Evolutionary conservation across 1,139 yeast genomes (phyloP).

Genomic region (Candida sp.): DNA sequence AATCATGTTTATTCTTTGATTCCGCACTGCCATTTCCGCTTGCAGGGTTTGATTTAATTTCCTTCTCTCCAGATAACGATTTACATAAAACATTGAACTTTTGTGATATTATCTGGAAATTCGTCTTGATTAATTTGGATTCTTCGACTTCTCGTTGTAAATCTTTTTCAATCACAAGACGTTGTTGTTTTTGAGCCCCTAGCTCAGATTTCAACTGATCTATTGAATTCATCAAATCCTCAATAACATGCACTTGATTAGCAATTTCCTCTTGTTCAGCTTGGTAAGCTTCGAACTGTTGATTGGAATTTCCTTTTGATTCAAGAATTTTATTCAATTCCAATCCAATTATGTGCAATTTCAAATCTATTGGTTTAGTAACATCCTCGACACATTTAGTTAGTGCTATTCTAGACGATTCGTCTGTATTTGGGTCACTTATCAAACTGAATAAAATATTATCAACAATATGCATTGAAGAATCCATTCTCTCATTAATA

Average conservation of each 20-base stretch:
- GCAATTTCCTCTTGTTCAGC: slow-evolving; percentile 10
- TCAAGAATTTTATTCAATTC: slow-evolving; percentile 17
- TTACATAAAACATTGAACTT: slow-evolving; percentile 18
- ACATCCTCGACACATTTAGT: slow-evolving; percentile 11
- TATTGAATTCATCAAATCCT: slow-evolving; percentile 14
- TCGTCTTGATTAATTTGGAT: slow-evolving; percentile 17
- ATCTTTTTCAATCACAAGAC: slow-evolving; percentile 18
- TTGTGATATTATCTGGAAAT: slow-evolving; percentile 14
- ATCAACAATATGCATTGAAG: slow-evolving; percentile 16
- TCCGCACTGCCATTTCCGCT: slow-evolving; percentile 19
- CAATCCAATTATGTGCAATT: slow-evolving; percentile 20
- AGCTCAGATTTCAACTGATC: slow-evolving; percentile 21
- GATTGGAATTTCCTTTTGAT: background rate
- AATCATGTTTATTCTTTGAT: slow-evolving; percentile 25
- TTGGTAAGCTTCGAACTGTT: background rate
- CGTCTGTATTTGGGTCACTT: slow-evolving; percentile 16
- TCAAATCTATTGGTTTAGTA: slow-evolving; percentile 18
- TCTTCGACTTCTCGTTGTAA: slow-evolving; percentile 20
- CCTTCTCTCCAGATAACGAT: slow-evolving; percentile 4
- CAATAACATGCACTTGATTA: slow-evolving; percentile 15
- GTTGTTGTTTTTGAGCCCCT: slow-evolving; percentile 17
- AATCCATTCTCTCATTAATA: slow-evolving; percentile 12
- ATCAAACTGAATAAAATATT: slow-evolving; percentile 20
- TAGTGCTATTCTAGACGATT: slow-evolving; percentile 15
- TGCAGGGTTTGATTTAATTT: slow-evolving; percentile 7